Percentiles rank a stretch among this genome's conserved stretches.
Conservation (phyloP, 2,329 filamentous ascomycete genomes). For the Fragosphaeria purpurea region DNA sequence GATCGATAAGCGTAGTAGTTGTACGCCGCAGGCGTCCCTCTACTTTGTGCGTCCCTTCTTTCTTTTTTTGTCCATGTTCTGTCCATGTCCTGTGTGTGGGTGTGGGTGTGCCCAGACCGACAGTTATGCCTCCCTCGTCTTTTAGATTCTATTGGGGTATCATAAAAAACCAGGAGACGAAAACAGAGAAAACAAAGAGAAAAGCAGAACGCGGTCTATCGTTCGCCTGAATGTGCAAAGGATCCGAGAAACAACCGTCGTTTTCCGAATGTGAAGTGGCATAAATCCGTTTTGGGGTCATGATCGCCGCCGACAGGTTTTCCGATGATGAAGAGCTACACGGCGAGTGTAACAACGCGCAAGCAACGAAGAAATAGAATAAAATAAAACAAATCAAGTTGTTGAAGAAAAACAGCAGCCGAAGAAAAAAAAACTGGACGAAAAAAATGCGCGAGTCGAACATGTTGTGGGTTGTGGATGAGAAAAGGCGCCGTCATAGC, state of each 20-base stretch:
- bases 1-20: constrained; percentile 21
- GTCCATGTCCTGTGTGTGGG: constrained; percentile 11
- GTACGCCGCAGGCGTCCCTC: constrained; percentile 19
- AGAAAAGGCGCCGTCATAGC: too few relatives aligned
- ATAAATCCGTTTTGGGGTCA: constrained; percentile 22
- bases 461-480: too few relatives aligned
- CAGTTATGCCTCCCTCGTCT: constrained; percentile 17
- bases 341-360: constrained; percentile 12
- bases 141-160: constrained; percentile 30
- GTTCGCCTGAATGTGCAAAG: constrained; percentile 24
- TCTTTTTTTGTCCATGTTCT: constrained; percentile 7
- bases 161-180: constrained; percentile 24
- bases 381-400: constrained; percentile 8
- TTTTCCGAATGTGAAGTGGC: constrained; percentile 19
- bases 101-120: constrained; percentile 17
- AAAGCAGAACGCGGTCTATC: constrained; percentile 23
- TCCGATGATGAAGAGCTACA: constrained; percentile 17
- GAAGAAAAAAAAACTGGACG: constrained; percentile 2
- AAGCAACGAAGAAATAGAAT: constrained; percentile 9
- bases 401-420: constrained; percentile 3
- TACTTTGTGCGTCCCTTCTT: constrained; percentile 10
- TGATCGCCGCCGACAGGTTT: constrained; percentile 25
- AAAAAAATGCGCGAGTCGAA: constrained; percentile 2
- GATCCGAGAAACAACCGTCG: constrained; percentile 25
- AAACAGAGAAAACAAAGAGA: constrained; percentile 25